These are phyloP conservation scores for Boletus fagicola DNA, from an alignment of 768 basidiomycete genomes.

Conservation along the genomic window DNA sequence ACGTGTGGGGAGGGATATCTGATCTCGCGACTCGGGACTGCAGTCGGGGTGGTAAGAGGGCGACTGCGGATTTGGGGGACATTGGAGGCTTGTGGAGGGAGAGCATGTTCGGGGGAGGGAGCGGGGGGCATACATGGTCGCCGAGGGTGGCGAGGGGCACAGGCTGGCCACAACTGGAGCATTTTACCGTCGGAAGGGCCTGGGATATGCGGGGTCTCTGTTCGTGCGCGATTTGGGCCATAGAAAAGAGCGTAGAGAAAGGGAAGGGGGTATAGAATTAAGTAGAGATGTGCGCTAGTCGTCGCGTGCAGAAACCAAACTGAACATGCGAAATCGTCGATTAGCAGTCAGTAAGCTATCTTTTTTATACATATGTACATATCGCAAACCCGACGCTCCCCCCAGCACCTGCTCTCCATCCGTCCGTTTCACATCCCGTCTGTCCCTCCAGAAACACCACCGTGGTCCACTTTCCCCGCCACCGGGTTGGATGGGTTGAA, in stretches of 20 bases:
- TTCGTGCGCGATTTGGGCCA: constrained; percentile 23
- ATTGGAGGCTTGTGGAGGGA: constrained; percentile 32
- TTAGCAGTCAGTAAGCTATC: constrained; percentile 11
- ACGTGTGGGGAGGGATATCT: constrained; percentile 6
- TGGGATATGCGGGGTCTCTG: constrained; percentile 47
- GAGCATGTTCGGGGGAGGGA: constrained; percentile 42
- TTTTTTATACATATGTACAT: constrained; percentile 21
- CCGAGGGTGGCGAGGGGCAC: constrained; percentile 74
- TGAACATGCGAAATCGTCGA: constrained; percentile 1
- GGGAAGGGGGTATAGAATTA: constrained; percentile 27
- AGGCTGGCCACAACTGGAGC: constrained; percentile 68
- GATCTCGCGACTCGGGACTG: constrained; percentile 43
- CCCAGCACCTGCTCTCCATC: not conserved
- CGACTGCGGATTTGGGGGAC: constrained; percentile 41
- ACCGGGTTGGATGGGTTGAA: constrained; percentile 34
- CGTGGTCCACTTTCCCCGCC: constrained; percentile 1
- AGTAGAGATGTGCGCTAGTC: constrained; percentile 13
- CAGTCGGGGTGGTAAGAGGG: constrained; percentile 51
- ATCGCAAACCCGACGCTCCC: not conserved
- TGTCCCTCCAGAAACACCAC: not conserved
- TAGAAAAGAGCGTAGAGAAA: constrained; percentile 22
- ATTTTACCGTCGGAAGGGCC: constrained; percentile 79
- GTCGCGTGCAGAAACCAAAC: constrained; percentile 2
- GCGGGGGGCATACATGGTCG: constrained; percentile 70
- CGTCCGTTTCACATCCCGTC: not conserved